Evolutionary conservation across 2,329 filamentous ascomycete genomes (phyloP), one percentile per base, ranked within the genome.

Genomic region (Fusarium pilosicola): DNA sequence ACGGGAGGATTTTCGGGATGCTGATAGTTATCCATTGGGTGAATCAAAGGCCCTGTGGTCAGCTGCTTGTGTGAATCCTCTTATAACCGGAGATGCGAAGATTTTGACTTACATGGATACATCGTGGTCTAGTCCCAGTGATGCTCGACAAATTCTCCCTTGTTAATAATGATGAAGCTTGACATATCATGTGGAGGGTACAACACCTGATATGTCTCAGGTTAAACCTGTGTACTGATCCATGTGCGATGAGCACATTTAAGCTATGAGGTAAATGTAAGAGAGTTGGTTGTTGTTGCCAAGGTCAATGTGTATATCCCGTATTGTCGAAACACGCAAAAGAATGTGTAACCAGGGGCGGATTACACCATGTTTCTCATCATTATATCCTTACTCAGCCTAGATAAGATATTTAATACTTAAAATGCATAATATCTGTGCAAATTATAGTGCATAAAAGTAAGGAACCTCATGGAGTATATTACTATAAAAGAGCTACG

Each of bases 101-200:
- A 42, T 45, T 14, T 51, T 57, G 38, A 58, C 54, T 74, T 71
- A 51, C 28, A 74, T 28, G 24, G 39, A 61, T 46, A 56, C 20
- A 48, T 61, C 56, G 17, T 71, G 32, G 36, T 41, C 48, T 59
- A 45, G 39, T 60, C 36, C 39, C 32, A 42, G 24, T 22, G 10
- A 49, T 15, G 32, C 42, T 41, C 44, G 15, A 34, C n/a, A 39
- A 45, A 38, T 46, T 39, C n/a, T 38, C 20, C 28, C 28, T 24
- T 38, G 36, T 17, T 44, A 17, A 62, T 39, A 18, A 34, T 30
- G 22, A 17, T 26, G 18, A 26, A 28, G 15, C n/a, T 39, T 12
- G 22, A 14, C 22, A 28, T 36, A 22, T 38, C 20, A 26, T n/a
- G 41, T 34, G 30, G 46, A 20, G 17, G 18, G 32, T 42, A 8